phyloP scores from a whole-genome alignment of 2,329 filamentous ascomycete species.

The Trematosphaeria pertusa region DNA sequence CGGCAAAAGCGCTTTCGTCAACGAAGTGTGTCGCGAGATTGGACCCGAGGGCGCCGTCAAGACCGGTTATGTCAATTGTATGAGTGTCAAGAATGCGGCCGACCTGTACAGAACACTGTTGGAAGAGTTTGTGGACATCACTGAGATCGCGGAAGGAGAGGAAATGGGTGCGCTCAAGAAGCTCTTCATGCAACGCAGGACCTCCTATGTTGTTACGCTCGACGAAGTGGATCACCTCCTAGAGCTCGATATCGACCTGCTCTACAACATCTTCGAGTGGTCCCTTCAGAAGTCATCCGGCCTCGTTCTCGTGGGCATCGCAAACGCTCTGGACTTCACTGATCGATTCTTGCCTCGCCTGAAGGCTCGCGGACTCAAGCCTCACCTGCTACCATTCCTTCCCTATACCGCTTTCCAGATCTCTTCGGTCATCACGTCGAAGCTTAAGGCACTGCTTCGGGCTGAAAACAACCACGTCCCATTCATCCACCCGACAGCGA shows the following conservation, averaged over 20 bases:
- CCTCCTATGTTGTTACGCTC: slow-evolving; percentile 80
- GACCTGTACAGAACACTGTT: slow-evolving; percentile 84
- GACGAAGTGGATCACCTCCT: slow-evolving; percentile 97
- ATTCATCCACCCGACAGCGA: slow-evolving; percentile 91
- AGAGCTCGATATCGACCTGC: slow-evolving; percentile 83
- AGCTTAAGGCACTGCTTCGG: slow-evolving; percentile 77
- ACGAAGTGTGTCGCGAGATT: slow-evolving; percentile 73
- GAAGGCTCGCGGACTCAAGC: slow-evolving; percentile 91
- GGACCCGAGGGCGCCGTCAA: slow-evolving; percentile 62
- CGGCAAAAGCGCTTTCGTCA: slow-evolving; percentile 93
- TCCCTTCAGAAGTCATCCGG: slow-evolving; percentile 81
- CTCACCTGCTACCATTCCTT: slow-evolving; percentile 86
- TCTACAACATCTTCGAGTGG: slow-evolving; percentile 98
- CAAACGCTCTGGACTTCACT: slow-evolving; percentile 93
- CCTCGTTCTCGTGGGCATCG: slow-evolving; percentile 87
- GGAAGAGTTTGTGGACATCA: slow-evolving; percentile 68
- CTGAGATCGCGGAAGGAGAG: slow-evolving; percentile 68
- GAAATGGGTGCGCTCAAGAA: slow-evolving; percentile 72
- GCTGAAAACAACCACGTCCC: slow-evolving; percentile 70
- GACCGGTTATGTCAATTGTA: slow-evolving; percentile 90
- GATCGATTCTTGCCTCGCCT: slow-evolving; percentile 93
- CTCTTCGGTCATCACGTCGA: slow-evolving; percentile 82
- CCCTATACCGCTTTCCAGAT: slow-evolving; percentile 91
- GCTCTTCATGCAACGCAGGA: slow-evolving; percentile 69
- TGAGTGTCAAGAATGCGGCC: slow-evolving; percentile 88